These are phyloP conservation scores for Phialophora tarda DNA, from an alignment of 2,329 filamentous ascomycete genomes.

Conservation along the genomic window DNA sequence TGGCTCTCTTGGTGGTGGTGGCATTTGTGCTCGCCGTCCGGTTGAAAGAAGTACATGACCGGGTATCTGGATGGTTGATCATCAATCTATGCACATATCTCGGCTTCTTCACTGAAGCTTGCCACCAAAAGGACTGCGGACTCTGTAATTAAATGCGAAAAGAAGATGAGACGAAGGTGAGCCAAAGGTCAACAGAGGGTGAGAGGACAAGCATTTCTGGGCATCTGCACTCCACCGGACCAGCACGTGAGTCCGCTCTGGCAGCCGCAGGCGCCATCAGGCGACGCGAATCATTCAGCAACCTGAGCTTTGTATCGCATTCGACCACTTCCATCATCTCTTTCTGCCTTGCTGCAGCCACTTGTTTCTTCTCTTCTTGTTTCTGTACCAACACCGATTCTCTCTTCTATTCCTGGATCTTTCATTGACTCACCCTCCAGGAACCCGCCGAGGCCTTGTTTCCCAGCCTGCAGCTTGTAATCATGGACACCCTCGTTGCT, in stretches of 20 bases:
- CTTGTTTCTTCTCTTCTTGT: slow-evolving; percentile 10
- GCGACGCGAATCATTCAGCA: slow-evolving; percentile 16
- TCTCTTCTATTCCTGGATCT: slow-evolving; percentile 9
- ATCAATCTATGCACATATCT: not conserved
- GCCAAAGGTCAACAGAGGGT: not conserved
- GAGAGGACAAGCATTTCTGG: not conserved
- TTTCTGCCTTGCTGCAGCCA: slow-evolving; percentile 19
- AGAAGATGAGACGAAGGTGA: not conserved
- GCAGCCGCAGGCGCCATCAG: slow-evolving; percentile 14
- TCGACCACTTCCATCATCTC: slow-evolving; percentile 19
- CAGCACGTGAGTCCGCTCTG: not conserved
- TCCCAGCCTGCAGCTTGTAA: slow-evolving; percentile 35
- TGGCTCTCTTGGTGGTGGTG: not conserved
- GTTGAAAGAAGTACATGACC: not conserved
- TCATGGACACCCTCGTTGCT: slow-evolving; percentile 91
- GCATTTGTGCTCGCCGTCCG: not conserved
- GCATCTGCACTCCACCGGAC: not conserved
- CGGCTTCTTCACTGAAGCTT: not conserved
- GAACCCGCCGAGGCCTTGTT: not conserved
- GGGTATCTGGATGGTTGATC: not conserved
- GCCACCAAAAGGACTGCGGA: not conserved
- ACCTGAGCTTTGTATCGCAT: slow-evolving; percentile 1
- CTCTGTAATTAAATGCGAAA: not conserved
- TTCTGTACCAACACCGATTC: slow-evolving; percentile 24
- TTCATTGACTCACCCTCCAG: not conserved